These are phyloP conservation scores for Coniochaeta prunicola DNA, from an alignment of 2,329 filamentous ascomycete species.

Conservation along the genomic window DNA sequence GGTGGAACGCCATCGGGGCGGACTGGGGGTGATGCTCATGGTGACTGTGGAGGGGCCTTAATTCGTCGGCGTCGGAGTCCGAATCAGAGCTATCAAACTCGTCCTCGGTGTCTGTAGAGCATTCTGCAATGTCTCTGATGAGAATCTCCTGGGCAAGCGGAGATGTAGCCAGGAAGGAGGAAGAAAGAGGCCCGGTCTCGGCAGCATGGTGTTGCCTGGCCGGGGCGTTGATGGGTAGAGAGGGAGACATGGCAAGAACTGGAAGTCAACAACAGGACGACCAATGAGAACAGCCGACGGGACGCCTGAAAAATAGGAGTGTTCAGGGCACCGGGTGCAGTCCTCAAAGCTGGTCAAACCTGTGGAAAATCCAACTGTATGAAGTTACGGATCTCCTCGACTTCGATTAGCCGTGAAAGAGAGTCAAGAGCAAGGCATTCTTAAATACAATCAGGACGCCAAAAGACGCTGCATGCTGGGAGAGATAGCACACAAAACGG, in stretches of 20 bases:
- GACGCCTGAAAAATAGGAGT: neutral
- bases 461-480: neutral
- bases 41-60: neutral
- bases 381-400: neutral
- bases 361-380: neutral
- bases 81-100: neutral
- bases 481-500: constrained; percentile 1
- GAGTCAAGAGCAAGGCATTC: neutral
- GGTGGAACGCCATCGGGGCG: neutral
- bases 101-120: neutral
- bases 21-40: neutral
- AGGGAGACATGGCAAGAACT: neutral
- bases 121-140: constrained; percentile 1
- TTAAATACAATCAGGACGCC: neutral
- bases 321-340: neutral
- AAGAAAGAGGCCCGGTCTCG: neutral
- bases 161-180: neutral
- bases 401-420: neutral
- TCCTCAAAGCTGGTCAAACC: neutral
- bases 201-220: neutral
- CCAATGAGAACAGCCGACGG: neutral
- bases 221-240: neutral
- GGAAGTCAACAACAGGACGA: neutral
- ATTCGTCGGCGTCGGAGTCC: neutral
- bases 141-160: neutral